A percentile compares a stretch with the other conserved stretches of the same genome.
These are phyloP conservation scores for Pestalotiopsis sp. DNA, from an alignment of 2,329 filamentous ascomycete genomes.

Conservation along the genomic window DNA sequence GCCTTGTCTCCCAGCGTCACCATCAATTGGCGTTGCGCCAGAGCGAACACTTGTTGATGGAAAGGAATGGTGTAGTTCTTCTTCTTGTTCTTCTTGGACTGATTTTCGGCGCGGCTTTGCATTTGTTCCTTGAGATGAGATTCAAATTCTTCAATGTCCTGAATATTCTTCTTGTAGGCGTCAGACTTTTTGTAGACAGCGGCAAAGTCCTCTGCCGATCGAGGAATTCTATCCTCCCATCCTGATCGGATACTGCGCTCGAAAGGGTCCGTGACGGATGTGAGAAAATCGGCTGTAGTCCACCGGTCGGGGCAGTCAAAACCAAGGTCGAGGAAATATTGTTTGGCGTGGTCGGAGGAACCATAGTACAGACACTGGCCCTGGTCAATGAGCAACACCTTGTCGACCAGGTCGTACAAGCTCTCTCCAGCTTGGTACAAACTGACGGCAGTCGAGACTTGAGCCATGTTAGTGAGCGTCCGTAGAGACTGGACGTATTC, in stretches of 20 bases:
- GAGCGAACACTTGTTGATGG: constrained; percentile 45
- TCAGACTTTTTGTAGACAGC: constrained; percentile 7
- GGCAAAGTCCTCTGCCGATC: constrained; percentile 58
- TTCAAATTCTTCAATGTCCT: constrained; percentile 58
- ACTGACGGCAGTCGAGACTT: constrained; percentile 19
- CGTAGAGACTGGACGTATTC: constrained; percentile 75
- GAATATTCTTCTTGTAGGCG: constrained; percentile 39
- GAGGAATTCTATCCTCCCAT: constrained; percentile 59
- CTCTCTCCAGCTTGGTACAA: constrained; percentile 9
- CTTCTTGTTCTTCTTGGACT: constrained; percentile 40
- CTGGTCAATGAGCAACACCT: constrained; percentile 63
- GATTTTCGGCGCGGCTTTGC: constrained; percentile 39
- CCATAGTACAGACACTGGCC: constrained; percentile 71
- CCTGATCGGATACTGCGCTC: constrained; percentile 63
- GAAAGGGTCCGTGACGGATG: constrained; percentile 60
- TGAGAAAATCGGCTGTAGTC: constrained; percentile 75
- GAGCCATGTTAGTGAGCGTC: constrained; percentile 2
- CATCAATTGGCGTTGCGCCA: constrained; percentile 36
- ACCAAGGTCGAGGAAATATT: constrained; percentile 65
- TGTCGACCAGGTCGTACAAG: constrained; percentile 14
- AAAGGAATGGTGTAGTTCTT: constrained; percentile 52
- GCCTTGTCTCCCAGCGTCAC: constrained; percentile 30
- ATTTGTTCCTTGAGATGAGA: constrained; percentile 40
- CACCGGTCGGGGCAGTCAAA: constrained; percentile 57
- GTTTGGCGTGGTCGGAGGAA: constrained; percentile 54